Conservation (phyloP, 768 basidiomycete genomes). For the Crepidotus variabilis region DNA sequence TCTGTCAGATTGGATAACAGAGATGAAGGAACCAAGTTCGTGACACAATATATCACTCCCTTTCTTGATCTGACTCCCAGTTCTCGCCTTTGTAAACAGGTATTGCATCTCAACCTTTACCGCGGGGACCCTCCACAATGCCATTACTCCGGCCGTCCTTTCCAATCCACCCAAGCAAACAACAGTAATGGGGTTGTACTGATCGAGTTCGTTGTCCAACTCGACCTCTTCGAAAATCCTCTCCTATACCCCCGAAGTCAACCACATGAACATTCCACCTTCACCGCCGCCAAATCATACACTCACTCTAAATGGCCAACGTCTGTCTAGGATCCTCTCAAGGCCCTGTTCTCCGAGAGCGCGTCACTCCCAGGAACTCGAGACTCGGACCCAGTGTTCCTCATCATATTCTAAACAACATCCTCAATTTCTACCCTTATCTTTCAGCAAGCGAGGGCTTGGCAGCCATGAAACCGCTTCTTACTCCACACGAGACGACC, state of each 20-base stretch:
- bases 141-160: too few relatives aligned
- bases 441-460: not conserved
- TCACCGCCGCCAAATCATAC: not conserved
- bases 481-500: not conserved
- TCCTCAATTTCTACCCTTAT: not conserved
- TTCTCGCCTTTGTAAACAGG: too few relatives aligned
- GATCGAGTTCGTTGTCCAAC: not conserved
- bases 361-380: not conserved
- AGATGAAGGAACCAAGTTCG: conserved; percentile 54
- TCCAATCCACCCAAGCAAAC: too few relatives aligned
- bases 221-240: not conserved
- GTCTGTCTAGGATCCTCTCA: not conserved
- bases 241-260: not conserved
- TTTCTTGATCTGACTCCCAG: not conserved
- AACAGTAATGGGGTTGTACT: not conserved
- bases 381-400: not conserved
- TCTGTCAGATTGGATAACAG: conserved; percentile 68
- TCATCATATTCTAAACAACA: not conserved
- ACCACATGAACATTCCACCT: not conserved
- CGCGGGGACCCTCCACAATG: conserved; percentile 32
- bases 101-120: conserved; percentile 22
- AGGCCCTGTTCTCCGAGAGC: not conserved
- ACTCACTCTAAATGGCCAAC: not conserved
- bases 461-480: not conserved
- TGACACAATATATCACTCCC: conserved; percentile 6